A percentile compares a stretch with the other conserved stretches of the same genome.
These are phyloP conservation scores for Gaultheria prostrata DNA, from an alignment of 148 eudicot species.

Conservation along the genomic window DNA sequence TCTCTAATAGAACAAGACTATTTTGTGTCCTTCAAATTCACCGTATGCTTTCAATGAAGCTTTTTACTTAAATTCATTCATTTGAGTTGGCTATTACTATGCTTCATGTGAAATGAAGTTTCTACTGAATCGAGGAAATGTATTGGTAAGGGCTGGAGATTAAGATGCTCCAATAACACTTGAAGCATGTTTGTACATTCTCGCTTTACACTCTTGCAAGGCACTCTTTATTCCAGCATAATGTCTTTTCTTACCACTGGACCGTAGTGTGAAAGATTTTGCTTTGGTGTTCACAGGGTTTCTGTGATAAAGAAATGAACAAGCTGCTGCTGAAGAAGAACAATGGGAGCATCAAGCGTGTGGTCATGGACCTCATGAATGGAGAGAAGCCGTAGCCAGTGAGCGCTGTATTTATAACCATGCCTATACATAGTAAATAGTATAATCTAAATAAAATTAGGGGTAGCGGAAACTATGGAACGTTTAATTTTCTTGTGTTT, in stretches of 20 bases:
- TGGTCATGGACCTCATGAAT: slow-evolving; percentile 74
- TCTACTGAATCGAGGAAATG: background rate
- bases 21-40: background rate
- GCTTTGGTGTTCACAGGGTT: slow-evolving; percentile 46
- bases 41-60: background rate
- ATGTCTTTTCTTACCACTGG: background rate
- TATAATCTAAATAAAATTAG: slow-evolving; percentile 14
- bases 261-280: slow-evolving; percentile 15
- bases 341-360: slow-evolving; percentile 72
- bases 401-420: background rate
- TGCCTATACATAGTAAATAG: background rate
- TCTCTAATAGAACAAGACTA: background rate
- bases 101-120: background rate
- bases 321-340: slow-evolving; percentile 64
- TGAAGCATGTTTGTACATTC: background rate
- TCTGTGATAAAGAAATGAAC: slow-evolving; percentile 50
- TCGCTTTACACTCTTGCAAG: background rate
- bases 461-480: background rate
- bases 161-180: background rate
- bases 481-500: slow-evolving; percentile 8
- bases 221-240: background rate
- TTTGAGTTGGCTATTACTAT: background rate
- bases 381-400: slow-evolving; percentile 35
- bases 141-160: background rate
- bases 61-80: background rate